A percentile compares a stretch with the other conserved stretches of the same genome.
Conservation (phyloP, 1,139 yeast species). For the Tardiomyces depauwii region DNA sequence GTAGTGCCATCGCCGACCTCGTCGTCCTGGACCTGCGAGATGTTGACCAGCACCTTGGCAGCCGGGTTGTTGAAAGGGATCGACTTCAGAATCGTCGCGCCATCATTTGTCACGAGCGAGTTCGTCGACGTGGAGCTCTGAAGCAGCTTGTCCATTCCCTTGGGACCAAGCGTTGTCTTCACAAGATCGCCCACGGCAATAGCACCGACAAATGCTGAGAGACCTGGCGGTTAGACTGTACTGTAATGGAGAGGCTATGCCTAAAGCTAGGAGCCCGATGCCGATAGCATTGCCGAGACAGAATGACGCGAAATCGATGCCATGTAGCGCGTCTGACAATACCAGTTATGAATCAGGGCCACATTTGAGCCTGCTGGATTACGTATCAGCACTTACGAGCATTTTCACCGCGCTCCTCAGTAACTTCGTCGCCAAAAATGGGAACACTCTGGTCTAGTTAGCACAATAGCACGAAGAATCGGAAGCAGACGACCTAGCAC, state of each 20-base stretch:
- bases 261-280: no score
- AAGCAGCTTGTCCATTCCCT: slow-evolving; percentile 93
- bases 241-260: not conserved
- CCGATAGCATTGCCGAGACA: no score
- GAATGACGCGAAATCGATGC: no score
- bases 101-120: slow-evolving; percentile 88
- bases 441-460: slow-evolving; percentile 37
- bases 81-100: slow-evolving; percentile 90
- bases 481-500: not conserved
- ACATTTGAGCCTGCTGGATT: no score
- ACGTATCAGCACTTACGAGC: slow-evolving; percentile 47
- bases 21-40: slow-evolving; percentile 95
- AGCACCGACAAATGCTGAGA: slow-evolving; percentile 96
- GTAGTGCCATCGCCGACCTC: slow-evolving; percentile 99
- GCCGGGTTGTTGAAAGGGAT: slow-evolving; percentile 98
- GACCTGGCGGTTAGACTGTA: slow-evolving; percentile 15
- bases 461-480: not conserved
- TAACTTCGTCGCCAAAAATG: slow-evolving; percentile 93
- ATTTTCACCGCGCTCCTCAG: slow-evolving; percentile 95
- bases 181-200: slow-evolving; percentile 97
- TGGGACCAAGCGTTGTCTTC: slow-evolving; percentile 92
- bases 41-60: slow-evolving; percentile 91
- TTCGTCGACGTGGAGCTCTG: slow-evolving; percentile 76
- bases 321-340: no score
- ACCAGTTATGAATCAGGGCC: no score